These are phyloP conservation scores for Mallotus repandus DNA, from an alignment of 441 rosid species.

Conservation along the genomic window DNA sequence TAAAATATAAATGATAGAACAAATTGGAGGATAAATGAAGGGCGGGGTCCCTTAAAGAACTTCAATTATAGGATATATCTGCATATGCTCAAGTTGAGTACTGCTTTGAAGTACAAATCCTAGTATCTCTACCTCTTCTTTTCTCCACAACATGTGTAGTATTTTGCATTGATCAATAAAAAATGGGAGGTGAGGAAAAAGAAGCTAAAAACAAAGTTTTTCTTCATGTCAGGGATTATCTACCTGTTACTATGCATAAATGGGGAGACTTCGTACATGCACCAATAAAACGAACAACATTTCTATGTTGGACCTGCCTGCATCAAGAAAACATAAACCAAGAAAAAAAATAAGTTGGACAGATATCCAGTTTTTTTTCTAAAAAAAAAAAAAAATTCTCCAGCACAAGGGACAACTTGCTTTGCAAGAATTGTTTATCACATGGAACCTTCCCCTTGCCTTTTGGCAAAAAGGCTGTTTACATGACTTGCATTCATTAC, in stretches of 20 bases:
- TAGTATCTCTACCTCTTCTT: not conserved
- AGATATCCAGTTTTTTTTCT: no score
- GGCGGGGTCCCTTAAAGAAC: not conserved
- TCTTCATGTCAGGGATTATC: conserved; percentile 9
- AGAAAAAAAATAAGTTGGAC: not conserved
- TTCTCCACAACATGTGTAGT: not conserved
- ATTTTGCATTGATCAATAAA: not conserved
- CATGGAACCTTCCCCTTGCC: no score
- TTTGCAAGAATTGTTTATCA: not conserved
- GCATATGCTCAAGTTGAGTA: not conserved
- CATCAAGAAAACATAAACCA: conserved; percentile 17
- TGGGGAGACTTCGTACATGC: conserved; percentile 62
- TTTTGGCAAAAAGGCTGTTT: no score
- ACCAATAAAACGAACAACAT: conserved; percentile 72
- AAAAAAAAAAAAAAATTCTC: not conserved
- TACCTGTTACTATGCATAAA: conserved; percentile 77
- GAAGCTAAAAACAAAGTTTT: not conserved
- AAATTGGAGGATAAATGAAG: not conserved
- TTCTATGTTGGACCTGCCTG: conserved; percentile 66
- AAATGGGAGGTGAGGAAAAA: not conserved
- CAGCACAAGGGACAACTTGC: not conserved
- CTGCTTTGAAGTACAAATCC: not conserved
- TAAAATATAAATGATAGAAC: not conserved
- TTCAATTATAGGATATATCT: not conserved
- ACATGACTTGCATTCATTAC: no score